Conservation (phyloP, 139 green algal genomes). For the Monoraphidium neglectum region DNA sequence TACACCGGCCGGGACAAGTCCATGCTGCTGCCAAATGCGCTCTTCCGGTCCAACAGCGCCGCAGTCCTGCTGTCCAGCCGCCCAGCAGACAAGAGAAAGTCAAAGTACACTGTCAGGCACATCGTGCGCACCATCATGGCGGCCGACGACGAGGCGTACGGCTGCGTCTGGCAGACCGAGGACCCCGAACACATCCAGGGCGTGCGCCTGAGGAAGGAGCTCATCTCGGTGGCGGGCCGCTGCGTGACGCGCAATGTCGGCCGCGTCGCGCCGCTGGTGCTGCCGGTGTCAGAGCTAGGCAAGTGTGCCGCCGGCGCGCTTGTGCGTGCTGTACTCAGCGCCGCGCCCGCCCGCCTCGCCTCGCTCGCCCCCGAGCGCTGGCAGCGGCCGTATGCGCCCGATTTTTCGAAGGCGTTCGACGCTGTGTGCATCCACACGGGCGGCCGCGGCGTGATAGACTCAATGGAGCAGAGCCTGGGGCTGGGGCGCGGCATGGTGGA, state of each 20-base stretch:
- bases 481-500: constrained; percentile 52
- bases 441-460: constrained; percentile 88
- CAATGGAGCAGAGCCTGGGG: constrained; percentile 93
- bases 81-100: not conserved
- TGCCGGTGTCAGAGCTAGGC: constrained; percentile 77
- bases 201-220: constrained; percentile 88
- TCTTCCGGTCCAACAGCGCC: constrained; percentile 41
- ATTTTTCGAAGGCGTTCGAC: constrained; percentile 96
- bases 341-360: too few species aligned
- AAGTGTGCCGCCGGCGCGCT: constrained; percentile 90
- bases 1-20: not conserved
- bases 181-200: constrained; percentile 61
- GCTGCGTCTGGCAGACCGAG: constrained; percentile 81
- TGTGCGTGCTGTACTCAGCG: constrained; percentile 60
- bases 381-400: constrained; percentile 85
- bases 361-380: not conserved
- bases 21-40: constrained; percentile 1
- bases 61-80: constrained; percentile 79
- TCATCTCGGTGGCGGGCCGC: constrained; percentile 86
- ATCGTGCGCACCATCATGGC: constrained; percentile 91
- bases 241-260: constrained; percentile 86
- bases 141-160: constrained; percentile 82
- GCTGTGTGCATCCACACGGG: constrained; percentile 97
- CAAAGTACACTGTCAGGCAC: constrained; percentile 50
- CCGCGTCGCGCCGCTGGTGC: constrained; percentile 84